Evolutionary conservation across 768 basidiomycete genomes (phyloP).

Genomic region (Butyriboletus loyo): DNA sequence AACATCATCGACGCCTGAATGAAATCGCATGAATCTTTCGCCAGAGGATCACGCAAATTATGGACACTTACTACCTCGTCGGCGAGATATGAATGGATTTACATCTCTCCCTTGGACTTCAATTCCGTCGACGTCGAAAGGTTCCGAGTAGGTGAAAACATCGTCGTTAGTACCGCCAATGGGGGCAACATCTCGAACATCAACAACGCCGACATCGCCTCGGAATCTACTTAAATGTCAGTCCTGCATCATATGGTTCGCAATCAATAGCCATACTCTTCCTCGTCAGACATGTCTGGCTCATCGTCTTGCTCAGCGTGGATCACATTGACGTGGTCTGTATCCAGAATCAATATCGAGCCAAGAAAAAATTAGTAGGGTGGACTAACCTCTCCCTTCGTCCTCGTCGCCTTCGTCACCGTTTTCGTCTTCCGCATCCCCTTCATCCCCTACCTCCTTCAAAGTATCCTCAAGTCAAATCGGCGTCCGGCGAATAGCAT

Average conservation of each 20-base stretch:
- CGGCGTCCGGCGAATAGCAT: not conserved
- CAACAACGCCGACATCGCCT: slow-evolving; percentile 39
- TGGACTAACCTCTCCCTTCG: slow-evolving; percentile 20
- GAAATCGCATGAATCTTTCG: not conserved
- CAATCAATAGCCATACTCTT: slow-evolving; percentile 45
- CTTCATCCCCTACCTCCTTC: slow-evolving; percentile 56
- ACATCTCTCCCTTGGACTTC: slow-evolving; percentile 43
- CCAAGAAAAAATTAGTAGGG: not conserved
- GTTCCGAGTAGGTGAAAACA: slow-evolving; percentile 54
- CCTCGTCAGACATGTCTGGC: slow-evolving; percentile 65
- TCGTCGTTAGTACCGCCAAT: slow-evolving; percentile 39
- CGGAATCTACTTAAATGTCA: slow-evolving; percentile 35
- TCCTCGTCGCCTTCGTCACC: slow-evolving; percentile 51
- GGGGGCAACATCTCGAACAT: slow-evolving; percentile 32
- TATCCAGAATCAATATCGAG: slow-evolving; percentile 6
- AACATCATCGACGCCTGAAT: slow-evolving; percentile 48
- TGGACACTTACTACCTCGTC: slow-evolving; percentile 40
- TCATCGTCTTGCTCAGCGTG: slow-evolving; percentile 62
- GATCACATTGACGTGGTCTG: slow-evolving; percentile 55
- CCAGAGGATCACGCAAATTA: not conserved
- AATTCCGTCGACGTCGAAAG: slow-evolving; percentile 45
- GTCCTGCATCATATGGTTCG: not conserved
- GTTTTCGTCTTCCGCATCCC: slow-evolving; percentile 57
- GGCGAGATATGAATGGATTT: slow-evolving; percentile 47
- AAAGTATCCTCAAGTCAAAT: slow-evolving; percentile 8